Percentiles rank a stretch among this genome's conserved stretches.
Conservation (phyloP, 139 green algal genomes). For the Zygnema circumcarinatum region DNA sequence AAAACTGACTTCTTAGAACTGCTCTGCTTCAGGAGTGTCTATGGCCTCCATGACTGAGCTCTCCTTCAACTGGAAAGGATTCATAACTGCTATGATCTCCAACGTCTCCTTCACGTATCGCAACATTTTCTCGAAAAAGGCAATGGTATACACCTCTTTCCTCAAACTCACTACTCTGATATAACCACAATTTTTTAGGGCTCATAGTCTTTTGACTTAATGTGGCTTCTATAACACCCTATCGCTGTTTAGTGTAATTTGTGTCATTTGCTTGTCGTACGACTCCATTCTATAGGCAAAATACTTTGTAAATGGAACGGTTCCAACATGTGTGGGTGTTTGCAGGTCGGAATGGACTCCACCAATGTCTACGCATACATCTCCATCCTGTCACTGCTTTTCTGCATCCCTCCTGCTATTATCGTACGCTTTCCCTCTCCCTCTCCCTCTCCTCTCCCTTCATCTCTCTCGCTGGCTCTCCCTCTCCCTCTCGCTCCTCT, state of each 20-base stretch:
- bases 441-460: not conserved
- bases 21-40: constrained; percentile 64
- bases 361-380: constrained; percentile 97
- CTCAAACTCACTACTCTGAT: not conserved
- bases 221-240: no score
- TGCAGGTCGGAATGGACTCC: constrained; percentile 69
- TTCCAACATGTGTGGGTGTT: no score
- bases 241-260: no score
- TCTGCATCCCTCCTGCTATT: constrained; percentile 65
- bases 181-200: no score
- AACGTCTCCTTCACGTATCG: constrained; percentile 67
- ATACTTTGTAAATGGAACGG: no score
- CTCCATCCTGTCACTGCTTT: constrained; percentile 91
- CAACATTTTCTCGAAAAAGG: constrained; percentile 67
- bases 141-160: constrained; percentile 35
- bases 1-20: no score
- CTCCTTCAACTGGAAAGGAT: constrained; percentile 66
- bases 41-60: constrained; percentile 67
- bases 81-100: constrained; percentile 63
- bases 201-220: no score
- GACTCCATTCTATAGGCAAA: no score
- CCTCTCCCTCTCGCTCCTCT: not conserved
- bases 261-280: no score
- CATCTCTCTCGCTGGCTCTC: not conserved
- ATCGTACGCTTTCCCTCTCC: constrained; percentile 20